Conservation (phyloP, 441 rosid genomes). For the Populus hybrid region DNA sequence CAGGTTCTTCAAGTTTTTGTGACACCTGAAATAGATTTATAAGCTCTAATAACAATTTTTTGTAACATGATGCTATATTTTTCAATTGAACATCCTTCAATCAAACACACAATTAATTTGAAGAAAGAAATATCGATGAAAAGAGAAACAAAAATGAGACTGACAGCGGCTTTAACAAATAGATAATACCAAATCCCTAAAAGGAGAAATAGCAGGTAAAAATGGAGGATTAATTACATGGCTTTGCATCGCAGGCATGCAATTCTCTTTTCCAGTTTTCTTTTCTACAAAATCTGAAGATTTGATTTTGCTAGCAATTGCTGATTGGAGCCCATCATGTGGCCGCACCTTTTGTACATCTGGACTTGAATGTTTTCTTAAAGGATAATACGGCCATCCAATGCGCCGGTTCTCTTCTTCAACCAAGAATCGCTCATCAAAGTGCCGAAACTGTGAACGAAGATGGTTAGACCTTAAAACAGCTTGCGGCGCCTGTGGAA, state of each 20-base stretch:
- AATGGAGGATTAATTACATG: conserved; percentile 13
- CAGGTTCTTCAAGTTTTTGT: conserved; percentile 13
- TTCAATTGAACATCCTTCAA: not conserved
- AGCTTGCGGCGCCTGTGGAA: conserved; percentile 9
- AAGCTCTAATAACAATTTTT: not conserved
- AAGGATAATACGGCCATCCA: conserved; percentile 23
- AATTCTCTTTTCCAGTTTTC: conserved; percentile 4
- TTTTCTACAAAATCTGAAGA: conserved; percentile 3
- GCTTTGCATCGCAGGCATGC: conserved; percentile 13
- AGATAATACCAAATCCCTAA: conserved; percentile 1
- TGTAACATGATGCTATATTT: not conserved
- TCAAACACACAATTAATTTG: not conserved
- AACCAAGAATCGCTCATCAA: conserved; percentile 24
- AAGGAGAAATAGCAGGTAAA: conserved; percentile 1
- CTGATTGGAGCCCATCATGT: conserved; percentile 2
- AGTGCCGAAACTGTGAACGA: not conserved
- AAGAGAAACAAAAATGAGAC: not conserved
- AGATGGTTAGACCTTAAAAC: not conserved
- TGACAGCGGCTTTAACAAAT: not conserved
- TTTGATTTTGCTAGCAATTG: not conserved
- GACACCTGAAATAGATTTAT: conserved; percentile 13
- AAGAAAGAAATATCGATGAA: not conserved
- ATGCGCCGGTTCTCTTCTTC: conserved; percentile 24
- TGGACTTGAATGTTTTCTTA: conserved; percentile 6
- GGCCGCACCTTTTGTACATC: conserved; percentile 5